Evolutionary conservation across 306 rosid genomes (phyloP).

Genomic region (Acmispon strigosus): DNA sequence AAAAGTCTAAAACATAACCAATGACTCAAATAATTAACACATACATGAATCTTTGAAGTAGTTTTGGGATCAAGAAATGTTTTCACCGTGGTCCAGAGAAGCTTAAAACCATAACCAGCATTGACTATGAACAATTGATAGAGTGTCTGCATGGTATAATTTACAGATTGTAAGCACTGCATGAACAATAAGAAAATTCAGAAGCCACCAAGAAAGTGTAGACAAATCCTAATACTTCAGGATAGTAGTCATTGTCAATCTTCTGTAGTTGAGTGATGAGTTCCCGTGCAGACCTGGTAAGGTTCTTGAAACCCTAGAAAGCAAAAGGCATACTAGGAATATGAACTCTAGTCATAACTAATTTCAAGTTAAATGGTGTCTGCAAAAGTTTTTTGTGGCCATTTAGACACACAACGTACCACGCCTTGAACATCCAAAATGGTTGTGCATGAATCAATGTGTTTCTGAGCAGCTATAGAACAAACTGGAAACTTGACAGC

Average conservation of each 20-base stretch:
- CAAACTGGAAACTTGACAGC: slow-evolving; percentile 84
- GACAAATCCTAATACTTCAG: slow-evolving; percentile 58
- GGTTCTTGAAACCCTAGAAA: slow-evolving; percentile 68
- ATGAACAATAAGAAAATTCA: background rate
- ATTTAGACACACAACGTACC: slow-evolving; percentile 37
- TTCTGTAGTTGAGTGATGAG: slow-evolving; percentile 69
- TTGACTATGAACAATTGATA: slow-evolving; percentile 74
- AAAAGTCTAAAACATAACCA: background rate
- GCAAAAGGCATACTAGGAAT: slow-evolving; percentile 1
- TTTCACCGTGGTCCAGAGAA: slow-evolving; percentile 77
- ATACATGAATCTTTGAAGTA: slow-evolving; percentile 74
- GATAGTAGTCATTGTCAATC: slow-evolving; percentile 84
- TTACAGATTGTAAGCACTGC: background rate
- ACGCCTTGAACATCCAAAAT: slow-evolving; percentile 87
- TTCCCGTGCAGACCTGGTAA: slow-evolving; percentile 70
- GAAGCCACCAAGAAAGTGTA: background rate
- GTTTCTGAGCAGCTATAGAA: slow-evolving; percentile 81
- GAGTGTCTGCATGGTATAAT: slow-evolving; percentile 58
- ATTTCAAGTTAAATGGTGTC: background rate
- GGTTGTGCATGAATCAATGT: slow-evolving; percentile 74
- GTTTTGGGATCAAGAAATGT: slow-evolving; percentile 83
- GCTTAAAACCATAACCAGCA: slow-evolving; percentile 89
- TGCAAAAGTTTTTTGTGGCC: background rate
- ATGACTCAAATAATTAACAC: slow-evolving; percentile 19
- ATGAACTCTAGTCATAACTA: background rate